Evolutionary conservation across 106 monocot genomes (phyloP).

Genomic region (Dioscorea dumetorum): DNA sequence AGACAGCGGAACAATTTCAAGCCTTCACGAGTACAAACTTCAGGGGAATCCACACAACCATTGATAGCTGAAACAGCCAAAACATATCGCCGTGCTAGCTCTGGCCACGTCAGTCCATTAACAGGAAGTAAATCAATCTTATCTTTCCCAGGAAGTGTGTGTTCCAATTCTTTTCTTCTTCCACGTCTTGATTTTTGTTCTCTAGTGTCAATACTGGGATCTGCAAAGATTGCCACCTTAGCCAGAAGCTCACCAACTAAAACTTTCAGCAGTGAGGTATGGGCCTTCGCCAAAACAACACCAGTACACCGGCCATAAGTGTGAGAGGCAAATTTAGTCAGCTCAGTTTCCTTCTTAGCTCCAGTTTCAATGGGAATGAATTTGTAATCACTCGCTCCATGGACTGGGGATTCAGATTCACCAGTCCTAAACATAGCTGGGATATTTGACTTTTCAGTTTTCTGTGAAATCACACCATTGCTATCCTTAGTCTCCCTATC

Average conservation of each 20-base stretch:
- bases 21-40: slow-evolving; percentile 62
- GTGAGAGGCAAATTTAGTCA: slow-evolving; percentile 41
- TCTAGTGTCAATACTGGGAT: slow-evolving; percentile 69
- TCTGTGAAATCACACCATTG: slow-evolving; percentile 17
- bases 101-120: slow-evolving; percentile 95
- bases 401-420: slow-evolving; percentile 19
- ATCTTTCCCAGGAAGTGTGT: slow-evolving; percentile 36
- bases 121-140: slow-evolving; percentile 58
- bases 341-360: slow-evolving; percentile 44
- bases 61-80: slow-evolving; percentile 57
- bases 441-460: slow-evolving; percentile 24
- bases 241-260: slow-evolving; percentile 59
- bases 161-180: slow-evolving; percentile 69
- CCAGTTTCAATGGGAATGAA: slow-evolving; percentile 60
- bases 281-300: slow-evolving; percentile 51
- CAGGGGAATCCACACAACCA: slow-evolving; percentile 53
- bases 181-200: slow-evolving; percentile 83
- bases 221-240: slow-evolving; percentile 59
- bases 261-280: slow-evolving; percentile 69
- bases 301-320: slow-evolving; percentile 71
- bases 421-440: slow-evolving; percentile 2
- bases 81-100: slow-evolving; percentile 83
- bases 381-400: slow-evolving; percentile 13
- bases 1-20: slow-evolving; percentile 81
- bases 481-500: slow-evolving; percentile 26